These are phyloP conservation scores for Claviceps maximensis DNA, from an alignment of 2,329 filamentous ascomycete species.

Conservation along the genomic window DNA sequence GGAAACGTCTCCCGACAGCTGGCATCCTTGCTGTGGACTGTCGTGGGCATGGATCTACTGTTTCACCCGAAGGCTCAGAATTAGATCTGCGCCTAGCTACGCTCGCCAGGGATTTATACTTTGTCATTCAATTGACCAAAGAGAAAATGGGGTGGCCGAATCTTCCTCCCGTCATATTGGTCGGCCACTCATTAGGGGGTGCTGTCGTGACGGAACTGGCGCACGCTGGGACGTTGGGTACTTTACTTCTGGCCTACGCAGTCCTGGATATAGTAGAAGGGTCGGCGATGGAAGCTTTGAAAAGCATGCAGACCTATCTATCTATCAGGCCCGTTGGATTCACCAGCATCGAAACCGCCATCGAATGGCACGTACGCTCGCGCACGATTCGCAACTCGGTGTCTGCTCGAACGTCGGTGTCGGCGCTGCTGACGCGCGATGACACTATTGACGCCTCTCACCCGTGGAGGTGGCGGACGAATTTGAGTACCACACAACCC, in stretches of 20 bases:
- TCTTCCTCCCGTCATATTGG: conserved; percentile 66
- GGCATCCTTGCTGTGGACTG: conserved; percentile 80
- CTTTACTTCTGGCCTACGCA: conserved; percentile 65
- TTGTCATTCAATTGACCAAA: conserved; percentile 55
- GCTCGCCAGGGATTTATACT: conserved; percentile 58
- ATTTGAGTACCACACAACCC: conserved; percentile 68
- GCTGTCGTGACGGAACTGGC: conserved; percentile 84
- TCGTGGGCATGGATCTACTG: conserved; percentile 68
- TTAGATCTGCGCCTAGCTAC: conserved; percentile 61
- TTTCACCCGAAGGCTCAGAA: conserved; percentile 24
- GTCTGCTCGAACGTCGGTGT: conserved; percentile 80
- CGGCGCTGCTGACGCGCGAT: conserved; percentile 52
- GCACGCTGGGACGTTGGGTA: conserved; percentile 49
- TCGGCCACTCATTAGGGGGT: conserved; percentile 86
- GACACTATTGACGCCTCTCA: conserved; percentile 23
- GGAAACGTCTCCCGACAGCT: conserved; percentile 61
- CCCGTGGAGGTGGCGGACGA: conserved; percentile 74
- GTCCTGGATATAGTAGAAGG: conserved; percentile 94
- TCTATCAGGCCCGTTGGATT: conserved; percentile 70
- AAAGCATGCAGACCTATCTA: conserved; percentile 88
- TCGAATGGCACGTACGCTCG: conserved; percentile 88
- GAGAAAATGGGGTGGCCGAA: conserved; percentile 56
- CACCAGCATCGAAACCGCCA: conserved; percentile 60
- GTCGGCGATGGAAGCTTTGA: conserved; percentile 84
- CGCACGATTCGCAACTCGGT: conserved; percentile 72